Evolutionary conservation across 352 stramenopile genomes (phyloP).

Genomic region (Hyaloperonospora arabidopsidis): DNA sequence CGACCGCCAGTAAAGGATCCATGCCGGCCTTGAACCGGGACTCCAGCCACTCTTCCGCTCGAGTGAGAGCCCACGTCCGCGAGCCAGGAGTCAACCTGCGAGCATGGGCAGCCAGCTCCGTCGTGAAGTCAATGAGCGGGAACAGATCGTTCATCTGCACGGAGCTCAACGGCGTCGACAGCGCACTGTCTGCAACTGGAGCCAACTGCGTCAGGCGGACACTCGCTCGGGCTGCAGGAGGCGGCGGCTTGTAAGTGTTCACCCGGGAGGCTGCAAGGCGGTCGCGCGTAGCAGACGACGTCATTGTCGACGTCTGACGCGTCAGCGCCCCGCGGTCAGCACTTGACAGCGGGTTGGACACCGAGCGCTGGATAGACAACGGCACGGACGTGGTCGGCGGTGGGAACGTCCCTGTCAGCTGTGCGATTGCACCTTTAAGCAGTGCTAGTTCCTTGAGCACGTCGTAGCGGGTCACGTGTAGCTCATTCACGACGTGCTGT

Average conservation of each 20-base stretch:
- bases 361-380: conserved; percentile 21
- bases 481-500: conserved; percentile 79
- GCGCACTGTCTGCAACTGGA: conserved; percentile 53
- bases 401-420: conserved; percentile 38
- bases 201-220: conserved; percentile 53
- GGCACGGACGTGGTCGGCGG: conserved; percentile 10
- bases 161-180: conserved; percentile 55
- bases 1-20: conserved; percentile 53
- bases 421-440: conserved; percentile 68
- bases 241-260: conserved; percentile 15
- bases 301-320: conserved; percentile 38
- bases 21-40: conserved; percentile 52
- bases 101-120: conserved; percentile 39
- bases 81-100: conserved; percentile 37
- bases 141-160: conserved; percentile 81
- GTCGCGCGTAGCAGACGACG: conserved; percentile 42
- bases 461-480: conserved; percentile 77
- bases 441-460: conserved; percentile 78
- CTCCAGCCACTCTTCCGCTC: conserved; percentile 73
- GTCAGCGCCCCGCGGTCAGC: conserved; percentile 41
- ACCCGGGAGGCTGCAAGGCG: conserved; percentile 40
- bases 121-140: conserved; percentile 58
- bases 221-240: conserved; percentile 16
- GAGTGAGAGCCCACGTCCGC: conserved; percentile 56
- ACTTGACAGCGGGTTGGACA: conserved; percentile 28